These are phyloP conservation scores for Cladosporium sp. DNA, from an alignment of 2,329 filamentous ascomycete species.

Conservation along the genomic window DNA sequence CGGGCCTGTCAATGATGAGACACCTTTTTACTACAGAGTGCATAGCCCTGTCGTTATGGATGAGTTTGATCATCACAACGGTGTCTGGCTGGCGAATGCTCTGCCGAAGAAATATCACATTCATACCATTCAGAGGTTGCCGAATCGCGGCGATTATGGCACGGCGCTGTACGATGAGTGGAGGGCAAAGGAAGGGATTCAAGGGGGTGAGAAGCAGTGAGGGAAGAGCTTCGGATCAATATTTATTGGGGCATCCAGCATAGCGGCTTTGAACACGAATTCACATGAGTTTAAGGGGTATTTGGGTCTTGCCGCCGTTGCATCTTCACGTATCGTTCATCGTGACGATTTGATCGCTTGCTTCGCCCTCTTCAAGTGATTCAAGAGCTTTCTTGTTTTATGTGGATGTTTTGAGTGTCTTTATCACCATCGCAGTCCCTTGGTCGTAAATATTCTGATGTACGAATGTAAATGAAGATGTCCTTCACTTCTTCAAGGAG, in stretches of 20 bases:
- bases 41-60: slow-evolving; percentile 69
- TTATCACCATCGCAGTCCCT: too few relatives aligned
- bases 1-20: slow-evolving; percentile 59
- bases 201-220: slow-evolving; percentile 3
- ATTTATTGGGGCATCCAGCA: too few relatives aligned
- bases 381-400: too few relatives aligned
- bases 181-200: not conserved
- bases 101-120: slow-evolving; percentile 74
- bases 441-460: too few relatives aligned
- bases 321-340: too few relatives aligned
- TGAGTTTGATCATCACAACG: slow-evolving; percentile 77
- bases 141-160: slow-evolving; percentile 55
- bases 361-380: too few relatives aligned
- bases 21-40: slow-evolving; percentile 72
- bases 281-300: too few relatives aligned
- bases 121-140: slow-evolving; percentile 66
- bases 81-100: slow-evolving; percentile 68
- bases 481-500: not conserved
- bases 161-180: slow-evolving; percentile 10
- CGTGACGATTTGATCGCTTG: too few relatives aligned
- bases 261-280: too few relatives aligned
- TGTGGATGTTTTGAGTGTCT: too few relatives aligned
- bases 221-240: not conserved
- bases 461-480: too few relatives aligned
- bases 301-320: too few relatives aligned